Evolutionary conservation across 2,329 filamentous ascomycete species (phyloP).

Genomic region (Mycosphaerelloides madeirae): DNA sequence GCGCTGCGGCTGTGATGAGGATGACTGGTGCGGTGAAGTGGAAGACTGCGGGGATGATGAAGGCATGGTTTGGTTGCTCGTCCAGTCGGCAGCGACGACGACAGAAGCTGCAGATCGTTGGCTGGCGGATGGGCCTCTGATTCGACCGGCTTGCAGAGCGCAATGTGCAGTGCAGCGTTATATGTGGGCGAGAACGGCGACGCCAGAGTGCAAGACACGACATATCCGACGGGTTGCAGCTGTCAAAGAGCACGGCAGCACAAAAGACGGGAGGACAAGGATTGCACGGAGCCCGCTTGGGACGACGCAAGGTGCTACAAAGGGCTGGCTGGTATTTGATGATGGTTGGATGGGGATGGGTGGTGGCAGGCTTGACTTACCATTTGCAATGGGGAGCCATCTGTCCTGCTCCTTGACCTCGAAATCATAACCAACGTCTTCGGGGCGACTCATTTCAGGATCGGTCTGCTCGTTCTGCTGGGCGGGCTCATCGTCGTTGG

Average conservation of each 20-base stretch:
- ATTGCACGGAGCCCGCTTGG: slow-evolving; percentile 17
- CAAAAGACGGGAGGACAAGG: slow-evolving; percentile 27
- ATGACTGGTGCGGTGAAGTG: slow-evolving; percentile 24
- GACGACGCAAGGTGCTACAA: slow-evolving; percentile 25
- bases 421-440: slow-evolving; percentile 73
- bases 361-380: slow-evolving; percentile 58
- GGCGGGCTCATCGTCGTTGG: slow-evolving; percentile 88
- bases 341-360: slow-evolving; percentile 12
- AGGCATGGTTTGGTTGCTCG: slow-evolving; percentile 39
- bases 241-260: slow-evolving; percentile 28
- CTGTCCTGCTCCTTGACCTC: slow-evolving; percentile 99
- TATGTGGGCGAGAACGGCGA: slow-evolving; percentile 30
- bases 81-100: slow-evolving; percentile 28
- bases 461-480: slow-evolving; percentile 75
- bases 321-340: slow-evolving; percentile 14
- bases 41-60: slow-evolving; percentile 36
- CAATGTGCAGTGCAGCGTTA: slow-evolving; percentile 44
- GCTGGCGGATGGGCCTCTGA: slow-evolving; percentile 36
- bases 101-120: slow-evolving; percentile 32
- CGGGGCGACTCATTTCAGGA: slow-evolving; percentile 26
- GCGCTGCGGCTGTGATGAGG: slow-evolving; percentile 20
- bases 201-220: slow-evolving; percentile 6
- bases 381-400: slow-evolving; percentile 99
- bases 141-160: slow-evolving; percentile 43
- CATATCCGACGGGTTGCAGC: slow-evolving; percentile 20